Base-by-base conservation (phyloP, 139 green algal species). In the Pseudopediastrum boryanum region DNA sequence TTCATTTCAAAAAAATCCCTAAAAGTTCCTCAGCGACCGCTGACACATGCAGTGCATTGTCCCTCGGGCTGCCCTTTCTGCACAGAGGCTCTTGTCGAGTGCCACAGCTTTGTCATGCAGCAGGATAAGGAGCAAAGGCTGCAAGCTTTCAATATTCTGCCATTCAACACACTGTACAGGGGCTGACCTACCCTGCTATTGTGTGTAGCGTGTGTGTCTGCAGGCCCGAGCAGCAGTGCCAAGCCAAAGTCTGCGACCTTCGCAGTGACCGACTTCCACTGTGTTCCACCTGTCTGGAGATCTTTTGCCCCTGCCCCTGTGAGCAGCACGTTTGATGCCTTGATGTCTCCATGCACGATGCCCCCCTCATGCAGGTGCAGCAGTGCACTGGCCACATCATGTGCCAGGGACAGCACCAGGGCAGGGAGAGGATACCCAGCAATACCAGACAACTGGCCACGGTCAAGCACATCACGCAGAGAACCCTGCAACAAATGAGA, bases 291-390 rank as follows among this genome's bases (percentile, higher is more conserved):
- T 21, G 48, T 21, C 21, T n/a, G 48, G 19, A 21, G 48, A 16
- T 58, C n/a, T n/a, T n/a, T n/a, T 16, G 48, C 19, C 31, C 1
- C 63, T 21, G 35, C 63, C 66, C 1, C 19, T 19, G 1, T n/a
- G 27, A 86, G 71, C 71, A 86, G 82, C 31, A 86, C 63, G 78
- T 87, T 87, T 39, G 58, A 52, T 21, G 77, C 56, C 54, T 89
- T 92, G 50, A 92, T 69, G 79, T 92, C 87, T 0, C 67, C 70
- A 56, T 89, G 87, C 64, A 88, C 64, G 33, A 89, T 76, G 33
- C 79, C 61, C 65, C 75, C 59, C 25, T 65, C 54, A 71, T 91
- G 87, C 35, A 91, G 71, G 80, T 86, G 84, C 6, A 64, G 61
- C 79, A 89, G 81, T 41, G 81, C 86, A n/a, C 83, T 79, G 1